Conservation (phyloP, 345 rosid genomes). For the Leavenworthia alabamica region DNA sequence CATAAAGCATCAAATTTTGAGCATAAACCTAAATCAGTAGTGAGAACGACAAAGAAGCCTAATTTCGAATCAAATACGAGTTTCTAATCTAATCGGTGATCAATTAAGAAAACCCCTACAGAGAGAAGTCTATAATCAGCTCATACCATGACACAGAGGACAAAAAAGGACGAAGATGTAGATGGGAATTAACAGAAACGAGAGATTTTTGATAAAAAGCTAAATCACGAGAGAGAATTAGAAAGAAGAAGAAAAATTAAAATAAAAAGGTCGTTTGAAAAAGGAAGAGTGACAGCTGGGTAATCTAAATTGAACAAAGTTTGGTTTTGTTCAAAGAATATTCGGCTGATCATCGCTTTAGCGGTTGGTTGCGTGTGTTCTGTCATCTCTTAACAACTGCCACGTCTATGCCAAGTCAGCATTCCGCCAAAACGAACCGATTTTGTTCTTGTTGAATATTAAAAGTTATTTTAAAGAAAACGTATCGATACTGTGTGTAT, state of each 20-base stretch:
- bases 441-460: no score
- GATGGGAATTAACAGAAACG: not conserved
- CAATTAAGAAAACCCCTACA: slow-evolving; percentile 19
- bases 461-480: no score
- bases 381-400: slow-evolving; percentile 16
- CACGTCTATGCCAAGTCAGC: slow-evolving; percentile 25
- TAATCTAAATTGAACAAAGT: slow-evolving; percentile 13
- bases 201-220: not conserved
- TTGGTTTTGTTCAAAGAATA: slow-evolving; percentile 19
- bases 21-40: slow-evolving; percentile 15
- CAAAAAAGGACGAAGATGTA: not conserved
- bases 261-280: slow-evolving; percentile 9
- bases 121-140: not conserved
- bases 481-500: no score
- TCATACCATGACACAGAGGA: slow-evolving; percentile 1
- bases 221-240: slow-evolving; percentile 10
- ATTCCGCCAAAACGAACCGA: not conserved
- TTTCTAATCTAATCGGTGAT: not conserved
- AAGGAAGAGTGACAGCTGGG: slow-evolving; percentile 30
- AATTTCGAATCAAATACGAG: not conserved
- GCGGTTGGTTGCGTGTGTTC: slow-evolving; percentile 28
- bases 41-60: not conserved
- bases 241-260: not conserved
- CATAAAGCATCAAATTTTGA: not conserved
- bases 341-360: not conserved